These are phyloP conservation scores for Linnemannia exigua DNA, from an alignment of 192 early-diverging fungal species.

Conservation along the genomic window DNA sequence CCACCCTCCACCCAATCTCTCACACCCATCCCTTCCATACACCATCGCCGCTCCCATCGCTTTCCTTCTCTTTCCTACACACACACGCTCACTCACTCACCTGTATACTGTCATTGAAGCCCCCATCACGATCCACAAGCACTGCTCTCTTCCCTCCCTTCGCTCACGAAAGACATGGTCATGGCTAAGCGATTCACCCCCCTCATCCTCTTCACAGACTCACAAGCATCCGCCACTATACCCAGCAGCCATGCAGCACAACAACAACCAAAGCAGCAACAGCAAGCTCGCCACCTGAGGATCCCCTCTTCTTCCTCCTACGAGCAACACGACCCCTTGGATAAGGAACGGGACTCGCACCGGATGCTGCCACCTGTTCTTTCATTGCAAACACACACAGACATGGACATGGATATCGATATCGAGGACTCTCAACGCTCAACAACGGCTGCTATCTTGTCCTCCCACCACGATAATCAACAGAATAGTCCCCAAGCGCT, in stretches of 20 bases:
- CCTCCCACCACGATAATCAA: not conserved
- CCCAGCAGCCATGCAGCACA: not conserved
- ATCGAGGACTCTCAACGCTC: not conserved
- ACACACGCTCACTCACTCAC: too few species aligned
- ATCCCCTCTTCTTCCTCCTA: constrained; percentile 3
- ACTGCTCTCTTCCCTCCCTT: not conserved
- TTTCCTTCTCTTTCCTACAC: not conserved
- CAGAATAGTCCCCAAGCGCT: constrained; percentile 5
- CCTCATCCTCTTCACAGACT: constrained; percentile 46
- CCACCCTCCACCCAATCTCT: not conserved
- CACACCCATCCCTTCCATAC: constrained; percentile 4
- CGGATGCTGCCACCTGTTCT: not conserved
- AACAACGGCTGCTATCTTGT: not conserved
- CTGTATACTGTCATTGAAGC: not conserved
- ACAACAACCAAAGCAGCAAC: not conserved
- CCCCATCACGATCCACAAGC: not conserved
- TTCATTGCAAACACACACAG: not conserved
- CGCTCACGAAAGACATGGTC: not conserved
- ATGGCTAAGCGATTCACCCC: constrained; percentile 30
- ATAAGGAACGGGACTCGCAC: not conserved
- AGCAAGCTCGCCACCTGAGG: not conserved
- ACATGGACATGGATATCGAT: constrained; percentile 30
- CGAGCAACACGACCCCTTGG: not conserved
- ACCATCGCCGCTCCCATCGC: constrained; percentile 6
- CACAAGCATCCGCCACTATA: constrained; percentile 1